phyloP scores from a whole-genome alignment of 2,329 filamentous ascomycete genomes.

The Fusarium proliferatum region DNA sequence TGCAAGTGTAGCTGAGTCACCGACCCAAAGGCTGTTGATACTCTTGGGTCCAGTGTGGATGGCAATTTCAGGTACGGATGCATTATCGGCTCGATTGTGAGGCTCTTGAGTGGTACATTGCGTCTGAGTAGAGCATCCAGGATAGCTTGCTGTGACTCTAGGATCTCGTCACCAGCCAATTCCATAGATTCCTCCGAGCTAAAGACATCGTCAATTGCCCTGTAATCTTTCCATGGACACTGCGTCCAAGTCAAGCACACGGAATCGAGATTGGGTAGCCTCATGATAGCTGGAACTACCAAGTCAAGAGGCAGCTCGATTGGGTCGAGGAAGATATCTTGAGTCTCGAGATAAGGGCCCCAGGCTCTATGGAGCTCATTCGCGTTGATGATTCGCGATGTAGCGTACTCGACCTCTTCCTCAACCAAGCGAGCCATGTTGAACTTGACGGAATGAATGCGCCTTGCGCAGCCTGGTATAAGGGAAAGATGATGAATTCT shows the following conservation, averaged over 20 bases:
- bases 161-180: conserved; percentile 18
- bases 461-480: conserved; percentile 54
- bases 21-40: conserved; percentile 17
- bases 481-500: conserved; percentile 58
- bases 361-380: not conserved
- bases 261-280: conserved; percentile 36
- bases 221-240: conserved; percentile 33
- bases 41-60: not conserved
- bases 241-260: conserved; percentile 40
- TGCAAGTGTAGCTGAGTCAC: conserved; percentile 22
- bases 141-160: conserved; percentile 35
- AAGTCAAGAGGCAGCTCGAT: conserved; percentile 17
- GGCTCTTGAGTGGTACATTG: conserved; percentile 26
- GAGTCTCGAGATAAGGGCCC: conserved; percentile 19
- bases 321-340: not conserved
- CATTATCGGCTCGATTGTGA: conserved; percentile 37
- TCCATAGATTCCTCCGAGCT: conserved; percentile 29
- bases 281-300: conserved; percentile 24
- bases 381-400: not conserved
- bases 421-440: conserved; percentile 50
- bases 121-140: conserved; percentile 26
- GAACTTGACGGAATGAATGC: conserved; percentile 57
- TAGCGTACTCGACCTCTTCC: conserved; percentile 5
- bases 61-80: conserved; percentile 16
- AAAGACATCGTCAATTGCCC: conserved; percentile 18